Evolutionary conservation across 257 asterid genomes (phyloP), one percentile per base, ranked within the genome.

Genomic region (Solanum appendiculatum): DNA sequence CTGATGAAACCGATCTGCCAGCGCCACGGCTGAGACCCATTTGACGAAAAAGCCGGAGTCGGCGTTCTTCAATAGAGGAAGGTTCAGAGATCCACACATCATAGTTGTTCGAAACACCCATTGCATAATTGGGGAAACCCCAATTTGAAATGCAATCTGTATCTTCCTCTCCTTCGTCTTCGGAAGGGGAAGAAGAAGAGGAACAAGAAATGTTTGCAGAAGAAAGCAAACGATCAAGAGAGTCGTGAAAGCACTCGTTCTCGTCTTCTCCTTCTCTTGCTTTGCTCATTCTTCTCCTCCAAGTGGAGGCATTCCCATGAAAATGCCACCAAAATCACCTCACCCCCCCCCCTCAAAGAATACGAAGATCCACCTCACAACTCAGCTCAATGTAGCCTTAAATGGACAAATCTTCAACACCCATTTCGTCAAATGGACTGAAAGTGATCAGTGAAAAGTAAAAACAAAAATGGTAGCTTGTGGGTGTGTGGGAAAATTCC

Each of bases 71-170:
- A 88, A 97, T 94, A 70, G 99, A 95, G 77, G 94, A 92, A 18
- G 99, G 99, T 82, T 89, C 94, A 83, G 98, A 95, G 92, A 92
- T 92, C 99, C 99, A 97, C 66, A 97, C 91, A 88, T 95, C 98
- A 89, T 95, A 97, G 93, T 91, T 93, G 5, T 85, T 87, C 9
- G 90, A 88, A 68, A 92, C 93, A 0, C 91, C 93, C 81, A 27
- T 34, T 84, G 89, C 89, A 85, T 40, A 63, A 85, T 88, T 72
- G 82, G 87, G 86, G 86, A 84, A 89, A 56, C 60, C 86, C 56
- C 44, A 23, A 2, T 23, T 29, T 13, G 78, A 69, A 33, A 40
- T 69, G n/a, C 36, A 81, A 85, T 85, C 69, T 78, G 87, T 29
- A 81, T 21, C 11, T 3, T 80, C 31, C 33, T 75, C 83, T 75